Evolutionary conservation across 2,329 filamentous ascomycete species (phyloP).

Genomic region (Bipolaris gigantea): DNA sequence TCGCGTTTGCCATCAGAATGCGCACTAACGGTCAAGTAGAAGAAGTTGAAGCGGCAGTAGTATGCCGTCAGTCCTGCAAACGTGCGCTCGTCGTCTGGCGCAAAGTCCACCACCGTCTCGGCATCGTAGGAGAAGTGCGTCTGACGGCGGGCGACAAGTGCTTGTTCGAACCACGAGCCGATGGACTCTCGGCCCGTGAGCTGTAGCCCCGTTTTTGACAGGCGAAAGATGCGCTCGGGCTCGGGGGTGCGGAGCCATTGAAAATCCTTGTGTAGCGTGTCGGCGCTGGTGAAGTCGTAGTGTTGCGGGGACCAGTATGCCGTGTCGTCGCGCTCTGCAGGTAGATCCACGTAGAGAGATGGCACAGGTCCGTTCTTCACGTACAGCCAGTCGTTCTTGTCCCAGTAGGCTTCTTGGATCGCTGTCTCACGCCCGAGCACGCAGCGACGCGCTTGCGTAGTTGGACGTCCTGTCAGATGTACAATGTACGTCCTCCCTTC

Average conservation of each 20-base stretch:
- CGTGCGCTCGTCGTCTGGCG: conserved; percentile 60
- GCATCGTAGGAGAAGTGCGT: conserved; percentile 64
- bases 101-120: conserved; percentile 59
- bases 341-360: conserved; percentile 47
- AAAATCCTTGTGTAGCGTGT: conserved; percentile 57
- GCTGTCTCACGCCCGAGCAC: conserved; percentile 42
- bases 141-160: conserved; percentile 59
- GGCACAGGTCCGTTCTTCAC: conserved; percentile 57
- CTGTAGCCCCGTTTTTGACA: conserved; percentile 53
- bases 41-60: conserved; percentile 67
- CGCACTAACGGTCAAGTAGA: conserved; percentile 63
- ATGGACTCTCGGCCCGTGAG: conserved; percentile 58
- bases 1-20: conserved; percentile 60
- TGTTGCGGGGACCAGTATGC: conserved; percentile 48
- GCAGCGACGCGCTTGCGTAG: conserved; percentile 37
- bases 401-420: conserved; percentile 63
- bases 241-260: conserved; percentile 60
- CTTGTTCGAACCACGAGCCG: conserved; percentile 53
- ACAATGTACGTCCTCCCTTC: conserved; percentile 42
- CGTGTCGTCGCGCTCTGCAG: conserved; percentile 32
- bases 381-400: conserved; percentile 64
- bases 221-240: conserved; percentile 50
- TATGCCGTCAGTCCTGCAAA: conserved; percentile 65
- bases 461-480: conserved; percentile 41
- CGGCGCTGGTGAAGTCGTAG: conserved; percentile 52